Conservation (phyloP, 75 land plant species). For the Cunninghamia lanceolata region DNA sequence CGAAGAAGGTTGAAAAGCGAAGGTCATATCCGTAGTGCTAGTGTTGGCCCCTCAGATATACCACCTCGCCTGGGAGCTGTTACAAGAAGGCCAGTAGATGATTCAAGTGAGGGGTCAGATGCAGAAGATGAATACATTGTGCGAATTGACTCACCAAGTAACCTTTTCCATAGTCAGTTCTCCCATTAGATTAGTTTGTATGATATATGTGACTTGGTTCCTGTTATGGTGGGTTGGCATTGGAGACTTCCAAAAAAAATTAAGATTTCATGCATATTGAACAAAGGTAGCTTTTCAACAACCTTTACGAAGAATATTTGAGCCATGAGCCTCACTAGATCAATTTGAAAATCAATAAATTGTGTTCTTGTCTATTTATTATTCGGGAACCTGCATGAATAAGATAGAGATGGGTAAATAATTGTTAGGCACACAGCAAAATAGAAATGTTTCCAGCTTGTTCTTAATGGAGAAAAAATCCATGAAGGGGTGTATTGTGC, state of each 20-base stretch:
- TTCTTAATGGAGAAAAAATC: background rate
- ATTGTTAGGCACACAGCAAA: background rate
- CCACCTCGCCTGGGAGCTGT: slow-evolving; percentile 11
- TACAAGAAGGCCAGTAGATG: slow-evolving; percentile 8
- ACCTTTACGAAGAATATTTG: background rate
- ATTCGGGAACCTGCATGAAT: background rate
- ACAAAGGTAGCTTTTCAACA: background rate
- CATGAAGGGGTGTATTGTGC: background rate
- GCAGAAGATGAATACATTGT: slow-evolving; percentile 77
- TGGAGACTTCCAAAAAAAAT: background rate
- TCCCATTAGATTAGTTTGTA: background rate
- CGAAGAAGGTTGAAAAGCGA: slow-evolving; percentile 13
- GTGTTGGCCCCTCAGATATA: background rate
- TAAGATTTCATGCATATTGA: background rate
- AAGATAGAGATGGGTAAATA: background rate
- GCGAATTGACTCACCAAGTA: slow-evolving; percentile 82
- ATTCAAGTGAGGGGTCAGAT: slow-evolving; percentile 79
- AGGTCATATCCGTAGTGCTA: background rate
- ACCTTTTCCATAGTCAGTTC: slow-evolving; percentile 26
- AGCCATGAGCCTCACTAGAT: background rate
- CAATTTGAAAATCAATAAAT: background rate
- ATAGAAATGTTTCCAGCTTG: background rate
- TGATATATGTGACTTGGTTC: background rate
- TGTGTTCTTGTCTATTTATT: background rate
- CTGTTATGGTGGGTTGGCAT: background rate